Evolutionary conservation across 2,329 filamentous ascomycete species (phyloP), one percentile per base, ranked within the genome.

Genomic region (Metarhizium anisopliae): DNA sequence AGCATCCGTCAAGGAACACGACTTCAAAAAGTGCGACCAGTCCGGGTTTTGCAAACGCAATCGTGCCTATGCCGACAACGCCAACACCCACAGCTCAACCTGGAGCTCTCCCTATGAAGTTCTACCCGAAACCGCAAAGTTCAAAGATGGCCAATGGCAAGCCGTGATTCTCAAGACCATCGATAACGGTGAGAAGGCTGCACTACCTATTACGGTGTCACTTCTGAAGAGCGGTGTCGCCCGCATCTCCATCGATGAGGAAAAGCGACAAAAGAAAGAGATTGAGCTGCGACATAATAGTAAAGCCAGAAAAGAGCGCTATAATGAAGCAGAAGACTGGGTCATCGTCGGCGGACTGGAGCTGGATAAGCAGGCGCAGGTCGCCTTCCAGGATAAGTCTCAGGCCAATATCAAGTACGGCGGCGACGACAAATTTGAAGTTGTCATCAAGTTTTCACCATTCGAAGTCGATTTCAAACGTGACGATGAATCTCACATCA

Each of bases 21-120:
- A 95, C 71, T 99, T 97, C 80, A 99, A 97, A 70, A 96, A 88
- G 65, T 99, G 94, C 76, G 77, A 88, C 62, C 93, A 99, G 70
- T 94, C 93, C 4, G 94, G 94, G 65, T 99, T 99, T 77, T 99
- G 94, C 75, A 94, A 91, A 70, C 89, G 94, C 61, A 97, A 97
- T 74, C 85, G 94, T 69, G 88, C 83, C 43, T 92, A 89, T 68
- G 94, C 94, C 68, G 92, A 97, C 72, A 77, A 82, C 60, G 90
- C 85, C 59, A 73, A 82, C 50, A 75, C 82, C 47, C 74, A 83
- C 55, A 84, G 83, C 58, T 79, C 82, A 8, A 77, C 79, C 32
- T 96, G 90, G 88, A 77, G 77, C 61, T 85, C 90, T 7, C 93
- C 93, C 0, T 99, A 97, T 74, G 78, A 80, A 60, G 79, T 99